Evolutionary conservation across 441 rosid species (phyloP).

Genomic region (Erodium trifolium): DNA sequence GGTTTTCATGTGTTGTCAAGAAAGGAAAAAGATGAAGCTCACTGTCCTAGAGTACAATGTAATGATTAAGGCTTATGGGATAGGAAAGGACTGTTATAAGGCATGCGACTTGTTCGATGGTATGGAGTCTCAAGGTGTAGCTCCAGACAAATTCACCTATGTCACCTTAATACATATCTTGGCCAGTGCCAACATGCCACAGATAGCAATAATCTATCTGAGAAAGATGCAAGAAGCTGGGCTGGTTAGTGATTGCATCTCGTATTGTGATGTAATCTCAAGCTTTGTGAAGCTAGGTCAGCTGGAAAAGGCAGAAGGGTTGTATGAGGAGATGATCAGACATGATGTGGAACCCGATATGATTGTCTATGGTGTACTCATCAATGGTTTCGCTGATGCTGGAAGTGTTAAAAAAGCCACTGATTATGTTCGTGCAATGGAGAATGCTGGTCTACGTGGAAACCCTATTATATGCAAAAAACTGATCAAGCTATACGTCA

Average conservation of each 20-base stretch:
- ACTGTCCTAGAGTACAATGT: slow-evolving; percentile 63
- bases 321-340: slow-evolving; percentile 55
- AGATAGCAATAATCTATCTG: slow-evolving; percentile 42
- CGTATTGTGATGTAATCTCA: slow-evolving; percentile 69
- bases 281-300: slow-evolving; percentile 64
- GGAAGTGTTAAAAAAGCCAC: slow-evolving; percentile 56
- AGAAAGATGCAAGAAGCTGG: slow-evolving; percentile 63
- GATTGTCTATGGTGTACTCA: slow-evolving; percentile 61
- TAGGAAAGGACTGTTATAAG: slow-evolving; percentile 42
- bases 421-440: slow-evolving; percentile 49
- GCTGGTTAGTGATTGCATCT: slow-evolving; percentile 59
- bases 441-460: slow-evolving; percentile 46
- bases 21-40: slow-evolving; percentile 31
- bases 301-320: slow-evolving; percentile 52
- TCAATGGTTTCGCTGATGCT: slow-evolving; percentile 69
- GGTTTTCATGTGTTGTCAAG: slow-evolving; percentile 51
- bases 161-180: slow-evolving; percentile 58
- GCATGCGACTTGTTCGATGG: slow-evolving; percentile 63
- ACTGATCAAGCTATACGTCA: slow-evolving; percentile 77
- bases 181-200: slow-evolving; percentile 53
- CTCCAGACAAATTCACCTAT: slow-evolving; percentile 65
- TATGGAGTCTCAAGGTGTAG: slow-evolving; percentile 52
- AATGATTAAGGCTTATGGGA: slow-evolving; percentile 83
- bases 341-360: slow-evolving; percentile 50
- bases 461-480: slow-evolving; percentile 55